Evolutionary conservation across 2,329 filamentous ascomycete genomes (phyloP), one percentile per base, ranked within the genome.

Genomic region (Sclerotinia subarctica): DNA sequence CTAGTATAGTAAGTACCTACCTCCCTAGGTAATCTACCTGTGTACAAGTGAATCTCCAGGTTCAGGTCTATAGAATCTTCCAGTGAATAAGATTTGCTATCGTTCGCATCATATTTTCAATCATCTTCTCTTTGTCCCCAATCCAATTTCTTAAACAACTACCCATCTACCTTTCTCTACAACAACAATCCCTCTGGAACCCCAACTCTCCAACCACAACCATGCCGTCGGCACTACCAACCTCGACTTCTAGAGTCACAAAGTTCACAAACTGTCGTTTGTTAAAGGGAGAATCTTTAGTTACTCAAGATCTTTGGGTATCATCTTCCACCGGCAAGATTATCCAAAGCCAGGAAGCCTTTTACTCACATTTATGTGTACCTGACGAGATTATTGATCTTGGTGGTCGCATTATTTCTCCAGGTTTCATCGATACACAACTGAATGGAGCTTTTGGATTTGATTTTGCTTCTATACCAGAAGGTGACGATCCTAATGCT

Each of bases 401-500:
- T 1, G 86, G 88, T 64, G 92, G 93, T 69, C 92, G 92, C 74
- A 94, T 97, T 72, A 78, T 97, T 26, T 88, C 91, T 0, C 93
- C 94, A 0, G 94, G 94, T 35, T 85, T 97, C 76, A 95, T 97
- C 74, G 94, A 97, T 73, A 90, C 90, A 64, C 94, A 97, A 79
- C 88, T 97, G 73, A 97, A 97, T 76, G 94, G 94, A 59, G 93
- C 91, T 13, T 94, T 93, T 75, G 93, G 93, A 68, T 96, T 97
- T 82, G 94, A 97, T 81, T 97, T 96, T 78, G 95, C 92, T 3
- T 87, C 88, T 1, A 83, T 93, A 13, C 87, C 91, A n/a, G 78
- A 88, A 21, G 86, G 90, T 74, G 78, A 88, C 17, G 86, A 90
- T 74, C 87, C 85, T 79, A 80, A 83, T 42, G 83, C 85, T 64